A percentile compares a stretch with the other conserved stretches of the same genome.
Evolutionary conservation across 768 basidiomycete species (phyloP).

Genomic region (Amanita fuliginea): DNA sequence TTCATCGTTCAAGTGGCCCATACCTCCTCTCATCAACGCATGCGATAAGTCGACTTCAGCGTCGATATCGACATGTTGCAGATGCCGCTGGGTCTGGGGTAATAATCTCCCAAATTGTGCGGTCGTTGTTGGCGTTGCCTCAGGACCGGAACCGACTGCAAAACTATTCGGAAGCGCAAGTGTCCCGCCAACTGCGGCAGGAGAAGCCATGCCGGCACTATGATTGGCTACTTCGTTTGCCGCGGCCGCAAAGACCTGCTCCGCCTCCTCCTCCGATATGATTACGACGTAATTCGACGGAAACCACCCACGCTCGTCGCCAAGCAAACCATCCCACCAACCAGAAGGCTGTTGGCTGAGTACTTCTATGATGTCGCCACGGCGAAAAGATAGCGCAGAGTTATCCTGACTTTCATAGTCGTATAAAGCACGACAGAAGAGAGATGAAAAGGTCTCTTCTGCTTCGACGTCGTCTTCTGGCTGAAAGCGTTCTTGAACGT

Average conservation of each 20-base stretch:
- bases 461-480: constrained; percentile 21
- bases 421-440: constrained; percentile 89
- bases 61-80: not conserved
- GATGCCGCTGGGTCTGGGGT: not conserved
- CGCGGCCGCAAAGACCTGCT: constrained; percentile 33
- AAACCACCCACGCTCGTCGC: constrained; percentile 91
- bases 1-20: constrained; percentile 43
- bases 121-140: not conserved
- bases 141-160: not conserved
- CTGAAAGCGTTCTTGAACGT: constrained; percentile 5
- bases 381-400: constrained; percentile 80
- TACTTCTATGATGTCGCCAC: constrained; percentile 89
- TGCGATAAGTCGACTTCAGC: constrained; percentile 32
- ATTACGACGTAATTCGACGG: constrained; percentile 88
- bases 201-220: not conserved
- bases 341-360: constrained; percentile 84
- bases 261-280: constrained; percentile 75
- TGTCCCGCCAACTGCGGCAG: not conserved
- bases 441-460: constrained; percentile 56
- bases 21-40: constrained; percentile 31
- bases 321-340: constrained; percentile 96
- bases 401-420: constrained; percentile 83
- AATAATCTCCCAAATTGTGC: constrained; percentile 1
- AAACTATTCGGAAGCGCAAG: not conserved
- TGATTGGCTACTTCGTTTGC: constrained; percentile 1